phyloP scores from a whole-genome alignment of 768 basidiomycete genomes.

The Trametes gibbosa region DNA sequence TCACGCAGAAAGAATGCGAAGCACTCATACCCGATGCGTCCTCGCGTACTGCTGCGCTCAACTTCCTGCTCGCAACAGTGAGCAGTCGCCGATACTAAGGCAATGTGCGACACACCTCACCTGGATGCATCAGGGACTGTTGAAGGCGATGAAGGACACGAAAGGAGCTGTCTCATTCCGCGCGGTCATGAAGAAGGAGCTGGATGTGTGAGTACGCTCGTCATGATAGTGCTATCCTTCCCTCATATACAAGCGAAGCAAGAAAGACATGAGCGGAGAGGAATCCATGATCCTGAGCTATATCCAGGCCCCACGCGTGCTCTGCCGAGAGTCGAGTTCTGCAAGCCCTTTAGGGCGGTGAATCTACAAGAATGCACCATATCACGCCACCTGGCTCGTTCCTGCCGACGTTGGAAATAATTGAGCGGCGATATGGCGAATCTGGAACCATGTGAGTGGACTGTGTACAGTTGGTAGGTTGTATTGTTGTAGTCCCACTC shows the following conservation, averaged over 20 bases:
- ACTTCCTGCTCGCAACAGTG: conserved; percentile 63
- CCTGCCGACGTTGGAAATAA: conserved; percentile 30
- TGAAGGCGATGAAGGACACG: conserved; percentile 27
- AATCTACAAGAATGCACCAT: conserved; percentile 75
- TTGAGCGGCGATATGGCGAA: too few relatives aligned
- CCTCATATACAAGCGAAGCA: conserved; percentile 42
- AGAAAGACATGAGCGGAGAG: conserved; percentile 78
- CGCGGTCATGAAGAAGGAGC: conserved; percentile 30
- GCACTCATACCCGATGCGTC: conserved; percentile 58
- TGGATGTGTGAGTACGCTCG: conserved; percentile 26
- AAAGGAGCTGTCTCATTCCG: conserved; percentile 27
- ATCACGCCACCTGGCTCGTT: conserved; percentile 73
- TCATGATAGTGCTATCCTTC: not conserved
- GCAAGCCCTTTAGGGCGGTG: conserved; percentile 70
- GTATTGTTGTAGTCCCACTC: too few relatives aligned
- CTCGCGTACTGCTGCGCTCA: conserved; percentile 69
- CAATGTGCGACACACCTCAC: not conserved
- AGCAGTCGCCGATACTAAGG: not conserved
- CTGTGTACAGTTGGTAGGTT: too few relatives aligned
- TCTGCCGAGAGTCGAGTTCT: conserved; percentile 90
- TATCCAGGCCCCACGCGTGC: conserved; percentile 86
- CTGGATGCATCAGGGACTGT: conserved; percentile 23
- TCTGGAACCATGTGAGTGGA: too few relatives aligned
- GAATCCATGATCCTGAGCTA: conserved; percentile 82
- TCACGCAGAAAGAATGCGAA: conserved; percentile 62